Conservation (phyloP, 306 rosid genomes). For the Ammopiptanthus mongolicus region DNA sequence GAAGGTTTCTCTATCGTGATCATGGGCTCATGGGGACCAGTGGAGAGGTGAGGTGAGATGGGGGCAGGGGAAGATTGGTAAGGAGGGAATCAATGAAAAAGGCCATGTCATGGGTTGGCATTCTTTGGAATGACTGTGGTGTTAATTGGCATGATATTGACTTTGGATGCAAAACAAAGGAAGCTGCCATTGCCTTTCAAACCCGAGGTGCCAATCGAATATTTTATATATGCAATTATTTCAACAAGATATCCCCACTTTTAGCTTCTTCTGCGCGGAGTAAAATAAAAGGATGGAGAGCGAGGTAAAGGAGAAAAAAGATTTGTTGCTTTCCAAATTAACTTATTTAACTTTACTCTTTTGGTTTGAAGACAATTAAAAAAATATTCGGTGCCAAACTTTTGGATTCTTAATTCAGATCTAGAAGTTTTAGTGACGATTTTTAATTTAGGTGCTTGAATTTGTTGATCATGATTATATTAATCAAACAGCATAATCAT, state of each 20-base stretch:
- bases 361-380: background rate
- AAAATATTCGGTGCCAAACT: constrained; percentile 7
- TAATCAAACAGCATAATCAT: no score
- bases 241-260: constrained; percentile 15
- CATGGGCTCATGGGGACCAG: constrained; percentile 44
- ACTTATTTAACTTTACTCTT: background rate
- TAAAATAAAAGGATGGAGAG: background rate
- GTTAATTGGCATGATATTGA: constrained; percentile 47
- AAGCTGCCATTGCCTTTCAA: constrained; percentile 47
- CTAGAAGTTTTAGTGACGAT: background rate
- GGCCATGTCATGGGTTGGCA: constrained; percentile 32
- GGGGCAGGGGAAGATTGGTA: constrained; percentile 26
- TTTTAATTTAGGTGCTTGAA: no score
- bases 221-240: constrained; percentile 24
- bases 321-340: constrained; percentile 32
- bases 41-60: constrained; percentile 8
- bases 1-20: constrained; percentile 21
- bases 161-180: constrained; percentile 48
- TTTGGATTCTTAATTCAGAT: background rate
- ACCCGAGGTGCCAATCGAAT: constrained; percentile 40
- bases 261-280: constrained; percentile 12
- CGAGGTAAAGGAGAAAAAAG: background rate
- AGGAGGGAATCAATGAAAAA: constrained; percentile 33
- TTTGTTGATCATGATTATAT: no score
- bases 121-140: constrained; percentile 22